phyloP scores from a whole-genome alignment of 345 rosid genomes.

The Pelargonium nanum region DNA sequence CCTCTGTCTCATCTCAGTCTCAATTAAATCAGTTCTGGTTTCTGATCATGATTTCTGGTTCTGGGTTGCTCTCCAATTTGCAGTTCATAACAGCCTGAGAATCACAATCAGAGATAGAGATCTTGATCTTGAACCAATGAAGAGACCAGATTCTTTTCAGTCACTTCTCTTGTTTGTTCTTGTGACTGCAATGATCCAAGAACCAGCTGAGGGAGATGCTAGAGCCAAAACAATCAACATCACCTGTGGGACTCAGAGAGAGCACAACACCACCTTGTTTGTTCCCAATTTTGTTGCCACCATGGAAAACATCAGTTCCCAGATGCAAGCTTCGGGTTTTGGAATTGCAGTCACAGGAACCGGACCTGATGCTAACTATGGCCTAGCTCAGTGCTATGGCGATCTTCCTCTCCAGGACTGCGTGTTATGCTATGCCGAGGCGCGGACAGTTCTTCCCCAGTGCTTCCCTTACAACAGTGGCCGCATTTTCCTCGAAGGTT shows the following conservation, averaged over 20 bases:
- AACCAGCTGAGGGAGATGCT: constrained; percentile 37
- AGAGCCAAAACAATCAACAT: constrained; percentile 40
- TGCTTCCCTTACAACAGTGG: constrained; percentile 81
- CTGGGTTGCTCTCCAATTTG: no score
- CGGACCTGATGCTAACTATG: constrained; percentile 61
- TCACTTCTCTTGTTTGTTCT: constrained; percentile 9
- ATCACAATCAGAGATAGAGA: background rate
- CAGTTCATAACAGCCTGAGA: background rate
- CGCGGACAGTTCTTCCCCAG: constrained; percentile 70
- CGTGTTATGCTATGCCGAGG: constrained; percentile 85
- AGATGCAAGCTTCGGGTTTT: constrained; percentile 46
- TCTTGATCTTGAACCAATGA: constrained; percentile 15
- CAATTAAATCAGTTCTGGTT: no score
- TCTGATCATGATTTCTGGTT: no score
- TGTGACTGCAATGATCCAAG: constrained; percentile 8
- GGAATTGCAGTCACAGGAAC: constrained; percentile 58
- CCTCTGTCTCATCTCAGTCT: no score
- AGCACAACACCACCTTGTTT: constrained; percentile 49
- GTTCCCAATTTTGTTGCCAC: constrained; percentile 69
- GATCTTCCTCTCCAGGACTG: constrained; percentile 77
- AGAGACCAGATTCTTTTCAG: constrained; percentile 1
- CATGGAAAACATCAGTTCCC: constrained; percentile 74
- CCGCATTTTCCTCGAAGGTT: constrained; percentile 76
- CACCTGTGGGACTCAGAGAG: constrained; percentile 31
- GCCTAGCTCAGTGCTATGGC: constrained; percentile 80